These are phyloP conservation scores for Brachypodium distachyon DNA, from an alignment of 202 grass and related monocot species.

Conservation along the genomic window DNA sequence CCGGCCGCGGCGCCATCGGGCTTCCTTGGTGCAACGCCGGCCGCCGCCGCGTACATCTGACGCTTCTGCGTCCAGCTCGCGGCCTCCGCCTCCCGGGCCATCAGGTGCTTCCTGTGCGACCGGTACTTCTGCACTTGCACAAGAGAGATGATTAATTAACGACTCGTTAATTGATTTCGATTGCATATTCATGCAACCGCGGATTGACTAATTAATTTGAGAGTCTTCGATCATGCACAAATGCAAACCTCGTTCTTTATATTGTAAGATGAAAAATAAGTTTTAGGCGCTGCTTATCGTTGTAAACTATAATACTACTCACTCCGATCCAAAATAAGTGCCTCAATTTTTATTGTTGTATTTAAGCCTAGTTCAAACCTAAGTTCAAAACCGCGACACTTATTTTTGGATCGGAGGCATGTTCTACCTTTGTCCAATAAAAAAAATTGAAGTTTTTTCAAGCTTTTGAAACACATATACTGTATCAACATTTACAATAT, in stretches of 20 bases:
- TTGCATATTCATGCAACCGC: background rate
- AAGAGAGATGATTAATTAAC: background rate
- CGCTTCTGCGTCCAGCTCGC: conserved; percentile 61
- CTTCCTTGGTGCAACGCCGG: conserved; percentile 2
- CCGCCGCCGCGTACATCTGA: conserved; percentile 42
- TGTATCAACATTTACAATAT: no score
- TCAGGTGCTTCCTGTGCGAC: conserved; percentile 81
- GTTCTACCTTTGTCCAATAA: no score
- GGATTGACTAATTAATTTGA: background rate
- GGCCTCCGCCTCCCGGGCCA: conserved; percentile 75
- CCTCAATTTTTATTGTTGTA: no score
- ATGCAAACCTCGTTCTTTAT: background rate
- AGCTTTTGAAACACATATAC: no score
- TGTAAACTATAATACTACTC: no score
- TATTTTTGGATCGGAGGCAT: no score
- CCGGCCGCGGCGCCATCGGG: background rate
- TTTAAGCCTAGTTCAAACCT: no score
- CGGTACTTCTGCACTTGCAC: conserved; percentile 64
- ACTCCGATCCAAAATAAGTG: no score
- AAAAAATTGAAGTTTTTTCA: no score
- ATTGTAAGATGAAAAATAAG: no score
- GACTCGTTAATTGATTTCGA: background rate
- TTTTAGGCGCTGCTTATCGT: no score
- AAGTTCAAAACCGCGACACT: no score
- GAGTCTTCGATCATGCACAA: background rate